Conservation (phyloP, 1,284 basidiomycete genomes). For the Stygiomarasmius scandens region DNA sequence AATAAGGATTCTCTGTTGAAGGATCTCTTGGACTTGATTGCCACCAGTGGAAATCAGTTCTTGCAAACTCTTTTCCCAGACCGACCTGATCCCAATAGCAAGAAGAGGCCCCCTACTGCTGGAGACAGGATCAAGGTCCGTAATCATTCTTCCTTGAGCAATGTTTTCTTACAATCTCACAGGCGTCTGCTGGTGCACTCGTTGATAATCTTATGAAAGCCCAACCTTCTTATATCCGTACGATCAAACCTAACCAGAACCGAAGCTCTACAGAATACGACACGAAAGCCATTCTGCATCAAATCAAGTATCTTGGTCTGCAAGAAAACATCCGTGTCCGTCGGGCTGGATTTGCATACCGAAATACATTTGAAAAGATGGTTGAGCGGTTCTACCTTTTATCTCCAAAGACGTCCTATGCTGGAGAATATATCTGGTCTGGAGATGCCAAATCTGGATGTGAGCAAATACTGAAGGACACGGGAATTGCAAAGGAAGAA, state of each 20-base stretch:
- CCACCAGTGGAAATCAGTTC: slow-evolving; percentile 80
- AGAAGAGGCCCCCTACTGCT: slow-evolving; percentile 97
- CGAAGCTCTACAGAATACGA: slow-evolving; percentile 94
- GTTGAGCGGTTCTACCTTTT: slow-evolving; percentile 97
- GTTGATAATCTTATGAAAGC: slow-evolving; percentile 97
- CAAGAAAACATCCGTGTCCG: slow-evolving; percentile 99
- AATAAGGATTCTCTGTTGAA: slow-evolving; percentile 98
- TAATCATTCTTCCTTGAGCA: too few species aligned
- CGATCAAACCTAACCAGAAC: slow-evolving; percentile 99
- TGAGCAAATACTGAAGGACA: slow-evolving; percentile 91
- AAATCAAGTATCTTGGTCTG: slow-evolving; percentile 98
- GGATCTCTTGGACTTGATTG: slow-evolving; percentile 91
- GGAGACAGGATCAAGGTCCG: slow-evolving; percentile 99
- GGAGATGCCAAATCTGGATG: slow-evolving; percentile 92
- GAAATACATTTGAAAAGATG: slow-evolving; percentile 99
- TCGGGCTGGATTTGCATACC: slow-evolving; percentile 96
- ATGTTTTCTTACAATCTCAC: slow-evolving; percentile 10
- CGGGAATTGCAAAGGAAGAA: slow-evolving; percentile 94
- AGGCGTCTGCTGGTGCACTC: slow-evolving; percentile 89
- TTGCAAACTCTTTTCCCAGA: slow-evolving; percentile 92
- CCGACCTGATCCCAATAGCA: slow-evolving; percentile 93
- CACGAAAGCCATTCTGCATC: slow-evolving; percentile 92
- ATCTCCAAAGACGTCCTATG: slow-evolving; percentile 94
- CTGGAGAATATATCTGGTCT: slow-evolving; percentile 97
- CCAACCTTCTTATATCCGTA: slow-evolving; percentile 98